A percentile compares a stretch with the other conserved stretches of the same genome.
Evolutionary conservation across 2,329 filamentous ascomycete species (phyloP).

Genomic region (Didymella exigua): DNA sequence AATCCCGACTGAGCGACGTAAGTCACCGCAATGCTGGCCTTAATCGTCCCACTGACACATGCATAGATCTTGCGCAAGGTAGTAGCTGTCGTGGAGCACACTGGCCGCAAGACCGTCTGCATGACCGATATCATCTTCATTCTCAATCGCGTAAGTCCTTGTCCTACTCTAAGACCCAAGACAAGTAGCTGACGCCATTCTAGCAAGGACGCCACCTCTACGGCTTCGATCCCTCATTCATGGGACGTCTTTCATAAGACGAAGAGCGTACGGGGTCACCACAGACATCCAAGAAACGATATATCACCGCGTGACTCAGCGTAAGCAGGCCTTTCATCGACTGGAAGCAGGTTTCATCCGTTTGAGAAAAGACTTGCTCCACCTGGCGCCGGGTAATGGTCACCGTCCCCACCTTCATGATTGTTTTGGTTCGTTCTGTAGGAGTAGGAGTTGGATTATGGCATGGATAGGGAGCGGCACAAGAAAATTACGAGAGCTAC

Average conservation of each 20-base stretch:
- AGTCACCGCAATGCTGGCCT: conserved; percentile 4
- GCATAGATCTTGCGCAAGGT: conserved; percentile 33
- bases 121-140: conserved; percentile 41
- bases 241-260: background rate
- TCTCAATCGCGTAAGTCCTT: conserved; percentile 36
- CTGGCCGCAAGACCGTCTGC: conserved; percentile 36
- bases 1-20: conserved; percentile 51
- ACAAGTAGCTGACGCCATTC: background rate
- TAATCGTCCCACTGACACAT: background rate
- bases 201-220: conserved; percentile 15
- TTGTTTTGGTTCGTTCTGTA: background rate
- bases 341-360: too few species aligned
- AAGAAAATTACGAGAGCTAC: background rate
- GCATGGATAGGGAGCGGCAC: background rate
- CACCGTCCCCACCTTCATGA: too few species aligned
- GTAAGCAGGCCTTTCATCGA: background rate
- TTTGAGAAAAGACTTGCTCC: too few species aligned
- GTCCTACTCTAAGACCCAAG: background rate
- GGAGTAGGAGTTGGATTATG: background rate
- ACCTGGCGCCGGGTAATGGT: too few species aligned
- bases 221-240: conserved; percentile 13
- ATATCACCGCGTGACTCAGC: background rate
- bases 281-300: too few species aligned
- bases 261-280: background rate
- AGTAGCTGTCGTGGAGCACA: conserved; percentile 33